These are phyloP conservation scores for Fusarium protoensiforme DNA, from an alignment of 2,329 filamentous ascomycete species.

Conservation along the genomic window DNA sequence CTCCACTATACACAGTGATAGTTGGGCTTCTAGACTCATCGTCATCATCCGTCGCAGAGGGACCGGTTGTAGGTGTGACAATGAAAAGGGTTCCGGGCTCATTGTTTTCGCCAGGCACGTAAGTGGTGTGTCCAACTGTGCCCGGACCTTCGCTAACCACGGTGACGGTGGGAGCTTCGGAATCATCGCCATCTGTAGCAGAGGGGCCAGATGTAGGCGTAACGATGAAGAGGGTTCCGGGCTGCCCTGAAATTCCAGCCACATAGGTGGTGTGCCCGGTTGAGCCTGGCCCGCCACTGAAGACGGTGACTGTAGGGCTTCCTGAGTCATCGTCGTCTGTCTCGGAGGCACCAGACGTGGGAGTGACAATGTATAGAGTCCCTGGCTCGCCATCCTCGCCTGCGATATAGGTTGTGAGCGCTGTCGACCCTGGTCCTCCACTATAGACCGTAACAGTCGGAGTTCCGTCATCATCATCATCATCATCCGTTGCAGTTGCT, in stretches of 20 bases:
- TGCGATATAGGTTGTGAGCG: background rate
- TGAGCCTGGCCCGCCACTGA: background rate
- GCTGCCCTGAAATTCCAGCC: background rate
- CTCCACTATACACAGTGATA: background rate
- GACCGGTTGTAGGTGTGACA: background rate
- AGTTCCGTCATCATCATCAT: too few species aligned
- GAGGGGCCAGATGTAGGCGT: background rate
- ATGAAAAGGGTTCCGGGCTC: background rate
- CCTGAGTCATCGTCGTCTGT: background rate
- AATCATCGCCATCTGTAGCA: background rate
- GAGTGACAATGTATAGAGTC: background rate
- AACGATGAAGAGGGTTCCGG: background rate
- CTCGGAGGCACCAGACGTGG: background rate
- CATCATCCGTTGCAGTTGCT: background rate
- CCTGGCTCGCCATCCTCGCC: background rate
- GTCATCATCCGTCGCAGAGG: background rate
- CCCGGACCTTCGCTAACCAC: conserved; percentile 6
- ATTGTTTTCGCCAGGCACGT: background rate
- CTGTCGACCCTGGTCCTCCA: background rate
- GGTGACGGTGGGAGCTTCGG: background rate
- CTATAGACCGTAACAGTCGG: conserved; percentile 1
- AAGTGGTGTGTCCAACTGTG: background rate
- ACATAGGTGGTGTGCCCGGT: background rate
- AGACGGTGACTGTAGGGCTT: conserved; percentile 2
- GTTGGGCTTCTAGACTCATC: background rate